Percentiles rank a stretch among this genome's conserved stretches.
Conservation (phyloP, 2,329 filamentous ascomycete genomes). For the Nothophoma quercina region DNA sequence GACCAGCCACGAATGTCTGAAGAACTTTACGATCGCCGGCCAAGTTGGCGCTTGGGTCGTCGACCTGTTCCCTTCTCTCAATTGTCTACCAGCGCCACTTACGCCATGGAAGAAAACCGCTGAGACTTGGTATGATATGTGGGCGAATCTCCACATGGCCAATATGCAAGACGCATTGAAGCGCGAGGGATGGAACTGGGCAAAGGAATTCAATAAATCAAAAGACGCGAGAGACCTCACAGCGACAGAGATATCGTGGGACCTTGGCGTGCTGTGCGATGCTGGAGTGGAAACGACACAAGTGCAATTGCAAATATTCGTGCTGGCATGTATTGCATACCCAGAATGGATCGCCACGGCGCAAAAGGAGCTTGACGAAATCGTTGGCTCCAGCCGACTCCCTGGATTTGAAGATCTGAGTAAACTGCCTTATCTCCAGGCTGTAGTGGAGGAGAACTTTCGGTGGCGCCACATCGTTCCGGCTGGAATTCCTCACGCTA, state of each 20-base stretch:
- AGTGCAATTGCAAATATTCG: constrained; percentile 14
- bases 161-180: constrained; percentile 24
- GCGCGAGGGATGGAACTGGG: constrained; percentile 33
- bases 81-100: constrained; percentile 49
- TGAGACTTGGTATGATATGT: constrained; percentile 20
- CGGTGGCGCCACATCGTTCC: constrained; percentile 49
- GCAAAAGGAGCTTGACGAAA: constrained; percentile 28
- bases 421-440: constrained; percentile 37
- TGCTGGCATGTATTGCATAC: constrained; percentile 18
- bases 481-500: constrained; percentile 54
- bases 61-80: constrained; percentile 54
- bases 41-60: constrained; percentile 51
- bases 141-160: constrained; percentile 24
- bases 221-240: constrained; percentile 21
- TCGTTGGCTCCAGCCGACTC: constrained; percentile 27
- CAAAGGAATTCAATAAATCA: constrained; percentile 22
- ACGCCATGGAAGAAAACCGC: constrained; percentile 40
- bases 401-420: constrained; percentile 32
- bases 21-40: constrained; percentile 21
- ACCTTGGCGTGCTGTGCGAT: constrained; percentile 28
- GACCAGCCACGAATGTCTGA: constrained; percentile 17
- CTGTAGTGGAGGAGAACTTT: constrained; percentile 40
- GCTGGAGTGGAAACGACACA: constrained; percentile 33
- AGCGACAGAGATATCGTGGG: constrained; percentile 25
- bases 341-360: constrained; percentile 19